Conservation (phyloP, 768 basidiomycete species). For the Rhodotorula taiwanensis region DNA sequence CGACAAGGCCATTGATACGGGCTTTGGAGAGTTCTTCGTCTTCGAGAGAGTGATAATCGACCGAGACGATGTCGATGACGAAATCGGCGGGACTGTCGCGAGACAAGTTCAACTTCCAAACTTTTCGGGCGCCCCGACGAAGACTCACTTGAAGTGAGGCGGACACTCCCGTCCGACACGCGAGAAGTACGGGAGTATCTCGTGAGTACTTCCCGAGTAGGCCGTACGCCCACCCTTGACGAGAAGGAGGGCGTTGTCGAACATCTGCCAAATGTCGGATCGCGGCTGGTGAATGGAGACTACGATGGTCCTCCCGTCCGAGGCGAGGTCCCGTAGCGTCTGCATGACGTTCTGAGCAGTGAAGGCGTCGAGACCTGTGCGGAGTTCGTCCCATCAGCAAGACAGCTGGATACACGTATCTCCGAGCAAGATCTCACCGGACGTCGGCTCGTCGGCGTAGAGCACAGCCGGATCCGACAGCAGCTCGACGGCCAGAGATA, state of each 20-base stretch:
- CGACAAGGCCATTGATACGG: constrained; percentile 22
- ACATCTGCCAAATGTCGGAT: constrained; percentile 45
- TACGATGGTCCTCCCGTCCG: constrained; percentile 38
- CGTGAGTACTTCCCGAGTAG: constrained; percentile 26
- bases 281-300: constrained; percentile 48
- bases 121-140: no score
- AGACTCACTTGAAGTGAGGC: constrained; percentile 32
- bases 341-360: constrained; percentile 51
- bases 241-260: constrained; percentile 45
- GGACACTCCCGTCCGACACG: constrained; percentile 19
- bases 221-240: constrained; percentile 41
- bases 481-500: constrained; percentile 50
- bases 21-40: constrained; percentile 3
- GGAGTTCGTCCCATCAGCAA: neutral
- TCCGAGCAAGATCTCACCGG: neutral
- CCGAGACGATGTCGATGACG: constrained; percentile 37
- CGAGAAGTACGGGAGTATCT: constrained; percentile 20
- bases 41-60: constrained; percentile 9
- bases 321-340: constrained; percentile 47
- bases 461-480: constrained; percentile 46
- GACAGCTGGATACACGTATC: neutral
- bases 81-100: constrained; percentile 36
- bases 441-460: constrained; percentile 45
- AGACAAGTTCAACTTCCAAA: no score
- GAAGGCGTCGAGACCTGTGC: constrained; percentile 49